Percentiles rank a stretch among this genome's conserved stretches.
Evolutionary conservation across 257 asterid species (phyloP).

Genomic region (Penstemon newberryi): DNA sequence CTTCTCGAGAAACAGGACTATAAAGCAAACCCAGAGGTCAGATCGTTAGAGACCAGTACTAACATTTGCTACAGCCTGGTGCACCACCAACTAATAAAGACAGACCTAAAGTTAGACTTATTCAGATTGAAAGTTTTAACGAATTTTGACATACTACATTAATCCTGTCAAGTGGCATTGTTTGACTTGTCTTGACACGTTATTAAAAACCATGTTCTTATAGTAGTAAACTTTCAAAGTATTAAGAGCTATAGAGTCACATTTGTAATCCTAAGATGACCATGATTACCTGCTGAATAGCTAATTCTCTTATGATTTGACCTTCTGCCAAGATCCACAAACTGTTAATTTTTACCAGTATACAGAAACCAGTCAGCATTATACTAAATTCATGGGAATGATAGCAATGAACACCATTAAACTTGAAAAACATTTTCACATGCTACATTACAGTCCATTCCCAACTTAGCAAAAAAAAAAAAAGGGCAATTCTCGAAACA

Average conservation of each 20-base stretch:
- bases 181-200: no score
- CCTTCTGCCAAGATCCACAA: slow-evolving; percentile 48
- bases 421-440: background rate
- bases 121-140: background rate
- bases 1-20: background rate
- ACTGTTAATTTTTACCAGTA: slow-evolving; percentile 30
- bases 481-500: background rate
- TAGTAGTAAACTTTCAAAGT: no score
- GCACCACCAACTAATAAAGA: background rate
- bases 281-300: slow-evolving; percentile 42
- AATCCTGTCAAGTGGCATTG: background rate
- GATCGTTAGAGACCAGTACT: no score
- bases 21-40: no score
- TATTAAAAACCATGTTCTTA: no score
- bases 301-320: slow-evolving; percentile 40
- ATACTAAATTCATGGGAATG: background rate
- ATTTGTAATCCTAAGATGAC: slow-evolving; percentile 1
- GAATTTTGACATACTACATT: background rate
- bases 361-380: slow-evolving; percentile 23
- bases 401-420: background rate
- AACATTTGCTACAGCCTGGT: background rate
- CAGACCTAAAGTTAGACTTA: background rate
- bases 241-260: no score
- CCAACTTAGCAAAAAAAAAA: no score
- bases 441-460: background rate